phyloP scores from a whole-genome alignment of 805 yeast genomes.

The Pichia insulana region DNA sequence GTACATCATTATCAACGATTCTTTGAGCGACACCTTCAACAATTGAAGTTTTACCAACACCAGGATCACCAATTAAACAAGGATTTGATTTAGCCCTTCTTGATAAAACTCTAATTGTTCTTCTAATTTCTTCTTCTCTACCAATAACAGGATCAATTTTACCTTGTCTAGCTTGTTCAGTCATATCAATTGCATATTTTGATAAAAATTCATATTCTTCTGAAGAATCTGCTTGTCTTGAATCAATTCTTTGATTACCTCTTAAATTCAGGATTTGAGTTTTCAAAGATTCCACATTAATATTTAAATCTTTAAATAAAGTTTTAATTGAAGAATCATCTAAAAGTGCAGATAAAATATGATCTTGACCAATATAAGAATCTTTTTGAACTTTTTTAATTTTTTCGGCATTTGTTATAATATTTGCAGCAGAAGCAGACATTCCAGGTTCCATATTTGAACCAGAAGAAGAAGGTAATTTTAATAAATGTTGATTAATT shows the following conservation, averaged over 20 bases:
- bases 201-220: slow-evolving; percentile 72
- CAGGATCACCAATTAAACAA: slow-evolving; percentile 96
- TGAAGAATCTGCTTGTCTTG: slow-evolving; percentile 88
- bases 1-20: slow-evolving; percentile 92
- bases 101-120: slow-evolving; percentile 91
- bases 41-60: slow-evolving; percentile 97
- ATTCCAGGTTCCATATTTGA: slow-evolving; percentile 78
- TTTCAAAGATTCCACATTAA: slow-evolving; percentile 64
- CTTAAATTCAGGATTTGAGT: slow-evolving; percentile 73
- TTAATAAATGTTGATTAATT: slow-evolving; percentile 72
- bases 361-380: slow-evolving; percentile 89
- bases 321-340: slow-evolving; percentile 67
- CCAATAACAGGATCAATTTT: slow-evolving; percentile 97
- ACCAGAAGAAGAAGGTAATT: slow-evolving; percentile 82
- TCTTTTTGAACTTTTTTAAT: slow-evolving; percentile 85
- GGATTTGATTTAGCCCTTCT: slow-evolving; percentile 96
- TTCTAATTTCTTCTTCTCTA: slow-evolving; percentile 95
- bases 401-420: slow-evolving; percentile 66
- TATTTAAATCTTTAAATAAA: slow-evolving; percentile 61
- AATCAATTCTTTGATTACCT: slow-evolving; percentile 87
- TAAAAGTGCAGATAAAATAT: slow-evolving; percentile 72
- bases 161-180: slow-evolving; percentile 89
- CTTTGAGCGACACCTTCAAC: slow-evolving; percentile 99
- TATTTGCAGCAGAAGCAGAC: slow-evolving; percentile 65
- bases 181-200: slow-evolving; percentile 89